Percentiles rank a stretch among this genome's conserved stretches.
Conservation (phyloP, 176 grass and related monocot species). For the Triticum monococcum region DNA sequence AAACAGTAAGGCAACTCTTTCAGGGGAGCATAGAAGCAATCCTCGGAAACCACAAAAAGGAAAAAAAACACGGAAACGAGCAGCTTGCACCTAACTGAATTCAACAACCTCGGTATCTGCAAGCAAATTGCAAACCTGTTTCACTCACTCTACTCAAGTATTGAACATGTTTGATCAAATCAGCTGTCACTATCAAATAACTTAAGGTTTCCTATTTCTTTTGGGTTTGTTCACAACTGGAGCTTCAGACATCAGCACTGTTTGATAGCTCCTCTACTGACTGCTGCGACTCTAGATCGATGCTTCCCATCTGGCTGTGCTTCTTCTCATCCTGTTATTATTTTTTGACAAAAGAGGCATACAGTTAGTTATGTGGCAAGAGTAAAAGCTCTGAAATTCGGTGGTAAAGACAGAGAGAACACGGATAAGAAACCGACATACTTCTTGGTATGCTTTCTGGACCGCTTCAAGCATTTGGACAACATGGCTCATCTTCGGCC, state of each 20-base stretch:
- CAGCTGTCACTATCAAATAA: conserved; percentile 18
- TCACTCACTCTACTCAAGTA: conserved; percentile 23
- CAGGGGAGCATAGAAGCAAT: conserved; percentile 52
- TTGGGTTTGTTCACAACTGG: conserved; percentile 10
- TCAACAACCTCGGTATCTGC: conserved; percentile 21
- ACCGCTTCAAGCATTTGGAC: conserved; percentile 91
- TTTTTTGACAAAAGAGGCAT: background rate
- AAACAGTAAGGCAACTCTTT: background rate
- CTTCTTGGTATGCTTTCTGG: conserved; percentile 62
- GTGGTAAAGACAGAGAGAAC: background rate
- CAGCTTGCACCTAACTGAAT: conserved; percentile 31
- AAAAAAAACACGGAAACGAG: background rate
- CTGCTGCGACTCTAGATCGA: conserved; percentile 70
- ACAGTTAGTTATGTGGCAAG: conserved; percentile 1
- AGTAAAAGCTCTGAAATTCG: background rate
- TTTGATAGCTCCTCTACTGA: conserved; percentile 42
- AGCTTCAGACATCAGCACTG: conserved; percentile 35
- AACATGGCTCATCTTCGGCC: conserved; percentile 97
- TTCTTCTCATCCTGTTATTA: conserved; percentile 58
- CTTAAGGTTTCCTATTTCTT: conserved; percentile 24
- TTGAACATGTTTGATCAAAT: conserved; percentile 27
- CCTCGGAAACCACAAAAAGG: background rate
- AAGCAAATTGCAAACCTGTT: conserved; percentile 51
- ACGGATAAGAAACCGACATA: conserved; percentile 23
- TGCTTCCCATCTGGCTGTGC: conserved; percentile 58